A percentile compares a stretch with the other conserved stretches of the same genome.
These are phyloP conservation scores for Talaromyces sp. DNA, from an alignment of 2,329 filamentous ascomycete genomes.

Conservation along the genomic window DNA sequence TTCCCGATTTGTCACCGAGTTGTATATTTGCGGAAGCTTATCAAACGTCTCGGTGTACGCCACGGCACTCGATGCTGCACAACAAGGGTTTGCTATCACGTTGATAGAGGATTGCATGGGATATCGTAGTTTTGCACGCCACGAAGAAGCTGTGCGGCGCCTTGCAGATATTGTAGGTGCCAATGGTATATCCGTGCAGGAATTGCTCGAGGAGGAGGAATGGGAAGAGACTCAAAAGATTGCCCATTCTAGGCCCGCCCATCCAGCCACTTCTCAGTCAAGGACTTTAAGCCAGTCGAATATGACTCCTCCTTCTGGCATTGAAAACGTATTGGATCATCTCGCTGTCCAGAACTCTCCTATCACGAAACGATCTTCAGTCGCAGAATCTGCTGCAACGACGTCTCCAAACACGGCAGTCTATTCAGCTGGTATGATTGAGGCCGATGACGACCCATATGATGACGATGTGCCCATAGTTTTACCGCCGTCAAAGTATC, in stretches of 20 bases:
- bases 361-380: conserved; percentile 7
- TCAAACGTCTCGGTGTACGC: conserved; percentile 88
- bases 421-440: background rate
- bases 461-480: conserved; percentile 3
- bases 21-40: conserved; percentile 84
- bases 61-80: conserved; percentile 84
- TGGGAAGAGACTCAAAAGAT: conserved; percentile 44
- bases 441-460: conserved; percentile 18
- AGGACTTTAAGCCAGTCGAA: conserved; percentile 9
- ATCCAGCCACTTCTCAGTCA: background rate
- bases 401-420: background rate
- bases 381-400: background rate
- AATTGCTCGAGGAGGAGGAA: conserved; percentile 55
- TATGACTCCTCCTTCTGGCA: conserved; percentile 29
- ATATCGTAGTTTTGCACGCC: conserved; percentile 68
- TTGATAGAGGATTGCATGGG: conserved; percentile 87
- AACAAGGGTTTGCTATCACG: conserved; percentile 83
- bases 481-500: conserved; percentile 19
- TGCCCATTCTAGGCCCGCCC: conserved; percentile 23
- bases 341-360: conserved; percentile 30
- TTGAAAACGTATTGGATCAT: conserved; percentile 38
- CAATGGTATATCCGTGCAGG: conserved; percentile 59
- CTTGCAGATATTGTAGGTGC: conserved; percentile 75
- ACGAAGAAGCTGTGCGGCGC: conserved; percentile 67
- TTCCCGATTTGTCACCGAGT: conserved; percentile 81